A percentile compares a stretch with the other conserved stretches of the same genome.
Conservation (phyloP, 768 basidiomycete species). For the Tulasnella sp. region DNA sequence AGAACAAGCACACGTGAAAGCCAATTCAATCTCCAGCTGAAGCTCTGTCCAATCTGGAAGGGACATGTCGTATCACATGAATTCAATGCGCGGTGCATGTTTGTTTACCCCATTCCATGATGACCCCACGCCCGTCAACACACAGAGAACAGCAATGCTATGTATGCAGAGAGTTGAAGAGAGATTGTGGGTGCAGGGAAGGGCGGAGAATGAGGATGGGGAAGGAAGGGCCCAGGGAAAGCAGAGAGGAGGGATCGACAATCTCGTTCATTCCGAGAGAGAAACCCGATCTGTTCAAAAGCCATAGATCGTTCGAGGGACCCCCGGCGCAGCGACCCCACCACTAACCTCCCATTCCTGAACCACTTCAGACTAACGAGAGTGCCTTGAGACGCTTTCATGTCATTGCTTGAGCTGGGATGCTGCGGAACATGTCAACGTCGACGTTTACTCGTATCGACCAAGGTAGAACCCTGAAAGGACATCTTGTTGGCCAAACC, state of each 20-base stretch:
- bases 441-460: not conserved
- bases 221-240: not conserved
- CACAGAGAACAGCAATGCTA: no score
- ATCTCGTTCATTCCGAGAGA: conserved; percentile 7
- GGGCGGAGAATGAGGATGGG: not conserved
- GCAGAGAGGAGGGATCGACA: conserved; percentile 1
- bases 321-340: conserved; percentile 5
- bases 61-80: no score
- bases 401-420: no score
- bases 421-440: not conserved
- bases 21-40: no score
- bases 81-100: no score
- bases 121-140: no score
- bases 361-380: not conserved
- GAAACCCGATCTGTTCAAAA: not conserved
- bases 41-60: no score
- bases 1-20: no score
- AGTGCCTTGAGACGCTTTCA: no score
- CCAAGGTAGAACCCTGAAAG: not conserved
- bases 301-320: not conserved
- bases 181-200: not conserved
- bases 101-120: no score
- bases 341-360: not conserved
- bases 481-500: not conserved
- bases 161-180: conserved; percentile 9